phyloP scores from a whole-genome alignment of 331 rosid species.

The Saraca asoca region DNA sequence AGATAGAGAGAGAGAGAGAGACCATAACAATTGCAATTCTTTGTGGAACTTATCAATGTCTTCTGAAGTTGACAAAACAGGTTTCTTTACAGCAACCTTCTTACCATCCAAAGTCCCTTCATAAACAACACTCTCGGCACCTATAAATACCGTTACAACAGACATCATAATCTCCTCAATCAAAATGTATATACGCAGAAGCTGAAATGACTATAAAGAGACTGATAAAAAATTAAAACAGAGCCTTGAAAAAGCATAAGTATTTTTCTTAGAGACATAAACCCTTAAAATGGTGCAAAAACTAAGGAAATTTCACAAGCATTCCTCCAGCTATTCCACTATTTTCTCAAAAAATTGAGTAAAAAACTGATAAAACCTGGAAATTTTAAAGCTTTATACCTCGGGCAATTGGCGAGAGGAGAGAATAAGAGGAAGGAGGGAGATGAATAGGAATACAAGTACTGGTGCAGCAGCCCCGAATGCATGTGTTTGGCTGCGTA shows the following conservation, averaged over 20 bases:
- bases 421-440: constrained; percentile 69
- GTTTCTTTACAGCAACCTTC: constrained; percentile 87
- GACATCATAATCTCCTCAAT: neutral
- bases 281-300: neutral
- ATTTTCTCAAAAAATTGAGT: neutral
- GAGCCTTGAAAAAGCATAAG: neutral
- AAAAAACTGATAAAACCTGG: neutral
- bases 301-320: neutral
- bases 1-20: neutral
- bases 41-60: constrained; percentile 81
- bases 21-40: constrained; percentile 87
- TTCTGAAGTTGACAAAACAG: constrained; percentile 72
- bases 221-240: neutral
- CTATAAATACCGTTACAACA: constrained; percentile 41
- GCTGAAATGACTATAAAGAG: constrained; percentile 22
- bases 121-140: constrained; percentile 88
- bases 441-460: constrained; percentile 77
- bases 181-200: neutral
- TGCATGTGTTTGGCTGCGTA: constrained; percentile 71
- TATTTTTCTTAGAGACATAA: neutral
- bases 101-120: constrained; percentile 71
- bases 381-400: constrained; percentile 40
- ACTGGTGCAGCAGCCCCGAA: constrained; percentile 86
- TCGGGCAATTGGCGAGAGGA: constrained; percentile 81
- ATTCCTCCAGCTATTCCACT: neutral